phyloP scores from a whole-genome alignment of 768 basidiomycete species.

The Rhodotorula toruloides region DNA sequence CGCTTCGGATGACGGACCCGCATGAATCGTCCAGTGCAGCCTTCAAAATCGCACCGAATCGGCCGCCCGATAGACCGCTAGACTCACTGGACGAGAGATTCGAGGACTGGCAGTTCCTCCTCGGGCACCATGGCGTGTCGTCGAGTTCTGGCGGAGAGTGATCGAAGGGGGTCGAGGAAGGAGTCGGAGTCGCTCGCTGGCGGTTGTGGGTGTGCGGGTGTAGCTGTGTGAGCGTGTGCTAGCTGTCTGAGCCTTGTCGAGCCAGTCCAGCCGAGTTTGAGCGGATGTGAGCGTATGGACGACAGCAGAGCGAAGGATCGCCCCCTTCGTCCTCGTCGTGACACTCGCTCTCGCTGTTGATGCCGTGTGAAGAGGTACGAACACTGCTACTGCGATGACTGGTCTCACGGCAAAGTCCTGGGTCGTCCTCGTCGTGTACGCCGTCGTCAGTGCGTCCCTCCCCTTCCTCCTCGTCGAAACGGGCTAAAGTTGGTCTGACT shows the following conservation, averaged over 20 bases:
- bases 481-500: neutral
- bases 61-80: neutral
- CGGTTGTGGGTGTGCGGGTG: neutral
- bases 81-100: slow-evolving; percentile 79
- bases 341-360: too few species aligned
- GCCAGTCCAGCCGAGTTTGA: too few species aligned
- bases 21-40: too few species aligned
- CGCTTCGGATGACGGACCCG: too few species aligned
- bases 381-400: neutral
- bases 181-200: neutral
- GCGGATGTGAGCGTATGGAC: too few species aligned
- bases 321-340: too few species aligned
- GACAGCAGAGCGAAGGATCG: too few species aligned
- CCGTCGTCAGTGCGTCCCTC: slow-evolving; percentile 8
- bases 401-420: neutral
- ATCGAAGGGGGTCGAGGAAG: neutral
- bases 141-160: neutral
- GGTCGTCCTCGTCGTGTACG: slow-evolving; percentile 7
- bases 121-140: slow-evolving; percentile 20
- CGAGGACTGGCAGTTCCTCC: slow-evolving; percentile 84
- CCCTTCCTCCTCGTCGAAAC: neutral
- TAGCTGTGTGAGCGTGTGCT: too few species aligned
- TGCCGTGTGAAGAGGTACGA: too few species aligned
- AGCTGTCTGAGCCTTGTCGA: too few species aligned
- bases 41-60: too few species aligned